Evolutionary conservation across 768 basidiomycete species (phyloP).

Genomic region (Artomyces pyxidatus): DNA sequence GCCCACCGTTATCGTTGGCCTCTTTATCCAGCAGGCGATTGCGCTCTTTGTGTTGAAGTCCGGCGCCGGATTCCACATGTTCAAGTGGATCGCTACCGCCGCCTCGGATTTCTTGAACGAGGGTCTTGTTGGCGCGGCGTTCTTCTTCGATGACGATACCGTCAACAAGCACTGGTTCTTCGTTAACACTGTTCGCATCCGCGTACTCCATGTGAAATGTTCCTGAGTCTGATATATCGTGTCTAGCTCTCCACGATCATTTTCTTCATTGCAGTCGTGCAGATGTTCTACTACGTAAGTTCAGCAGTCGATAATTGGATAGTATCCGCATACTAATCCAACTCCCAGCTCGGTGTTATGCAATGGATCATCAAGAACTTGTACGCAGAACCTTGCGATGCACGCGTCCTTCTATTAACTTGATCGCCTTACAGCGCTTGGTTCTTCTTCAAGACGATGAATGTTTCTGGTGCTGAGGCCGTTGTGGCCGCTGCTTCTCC

Average conservation of each 20-base stretch:
- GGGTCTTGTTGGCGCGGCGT: conserved; percentile 60
- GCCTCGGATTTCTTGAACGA: conserved; percentile 74
- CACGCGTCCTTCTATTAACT: not conserved
- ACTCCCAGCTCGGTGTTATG: conserved; percentile 65
- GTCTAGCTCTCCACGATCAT: conserved; percentile 67
- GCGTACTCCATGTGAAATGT: not conserved
- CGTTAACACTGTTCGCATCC: conserved; percentile 53
- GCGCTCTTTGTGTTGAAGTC: conserved; percentile 88
- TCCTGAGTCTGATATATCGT: not conserved
- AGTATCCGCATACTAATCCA: not conserved
- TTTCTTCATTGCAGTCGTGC: conserved; percentile 90
- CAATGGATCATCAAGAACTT: conserved; percentile 89
- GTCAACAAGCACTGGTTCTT: conserved; percentile 77
- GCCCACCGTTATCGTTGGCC: conserved; percentile 83
- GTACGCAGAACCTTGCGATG: conserved; percentile 30
- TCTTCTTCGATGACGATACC: conserved; percentile 73
- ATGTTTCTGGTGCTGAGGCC: conserved; percentile 91
- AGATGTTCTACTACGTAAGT: conserved; percentile 75
- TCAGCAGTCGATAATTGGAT: not conserved
- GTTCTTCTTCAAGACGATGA: conserved; percentile 90
- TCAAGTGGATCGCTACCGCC: conserved; percentile 74
- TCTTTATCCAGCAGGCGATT: conserved; percentile 78
- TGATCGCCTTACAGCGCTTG: conserved; percentile 48
- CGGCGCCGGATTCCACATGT: conserved; percentile 72
- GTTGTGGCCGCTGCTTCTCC: conserved; percentile 89